Conservation (phyloP, 2,329 filamentous ascomycete species). For the Magnaporthales sp. region DNA sequence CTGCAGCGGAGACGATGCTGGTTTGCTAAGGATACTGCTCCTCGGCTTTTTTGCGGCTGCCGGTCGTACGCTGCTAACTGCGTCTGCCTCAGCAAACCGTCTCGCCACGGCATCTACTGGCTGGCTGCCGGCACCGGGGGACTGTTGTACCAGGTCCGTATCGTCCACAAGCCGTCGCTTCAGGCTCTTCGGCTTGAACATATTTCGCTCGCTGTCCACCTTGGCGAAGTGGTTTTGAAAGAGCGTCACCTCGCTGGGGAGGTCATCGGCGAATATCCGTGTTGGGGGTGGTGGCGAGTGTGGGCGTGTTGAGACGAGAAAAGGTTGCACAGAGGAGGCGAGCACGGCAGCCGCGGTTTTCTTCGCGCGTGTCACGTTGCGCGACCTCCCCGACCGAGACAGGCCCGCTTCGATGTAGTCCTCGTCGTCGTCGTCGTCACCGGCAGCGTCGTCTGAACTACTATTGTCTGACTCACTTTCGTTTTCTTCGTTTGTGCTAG, state of each 20-base stretch:
- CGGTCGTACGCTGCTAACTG: background rate
- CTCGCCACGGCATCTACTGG: constrained; percentile 37
- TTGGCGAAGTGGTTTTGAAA: constrained; percentile 4
- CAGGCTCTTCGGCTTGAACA: background rate
- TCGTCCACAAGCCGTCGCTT: background rate
- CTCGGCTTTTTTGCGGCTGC: background rate
- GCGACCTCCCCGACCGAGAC: background rate
- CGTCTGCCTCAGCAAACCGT: constrained; percentile 38
- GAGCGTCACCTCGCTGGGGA: constrained; percentile 2
- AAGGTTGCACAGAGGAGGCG: background rate
- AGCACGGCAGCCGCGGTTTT: constrained; percentile 2
- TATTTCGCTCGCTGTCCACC: background rate
- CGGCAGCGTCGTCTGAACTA: constrained; percentile 4
- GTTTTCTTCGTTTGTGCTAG: background rate
- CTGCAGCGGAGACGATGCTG: background rate
- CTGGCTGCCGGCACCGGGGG: constrained; percentile 23
- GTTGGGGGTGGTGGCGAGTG: constrained; percentile 3
- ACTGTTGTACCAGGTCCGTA: constrained; percentile 14
- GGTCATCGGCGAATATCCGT: background rate
- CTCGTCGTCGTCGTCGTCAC: constrained; percentile 13
- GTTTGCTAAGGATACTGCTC: background rate
- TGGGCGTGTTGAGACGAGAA: background rate
- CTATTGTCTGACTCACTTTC: background rate
- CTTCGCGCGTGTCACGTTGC: constrained; percentile 5
- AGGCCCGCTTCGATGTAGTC: constrained; percentile 9